These are phyloP conservation scores for Aspergillus baeticus DNA, from an alignment of 495 filamentous ascomycete genomes.

Conservation along the genomic window DNA sequence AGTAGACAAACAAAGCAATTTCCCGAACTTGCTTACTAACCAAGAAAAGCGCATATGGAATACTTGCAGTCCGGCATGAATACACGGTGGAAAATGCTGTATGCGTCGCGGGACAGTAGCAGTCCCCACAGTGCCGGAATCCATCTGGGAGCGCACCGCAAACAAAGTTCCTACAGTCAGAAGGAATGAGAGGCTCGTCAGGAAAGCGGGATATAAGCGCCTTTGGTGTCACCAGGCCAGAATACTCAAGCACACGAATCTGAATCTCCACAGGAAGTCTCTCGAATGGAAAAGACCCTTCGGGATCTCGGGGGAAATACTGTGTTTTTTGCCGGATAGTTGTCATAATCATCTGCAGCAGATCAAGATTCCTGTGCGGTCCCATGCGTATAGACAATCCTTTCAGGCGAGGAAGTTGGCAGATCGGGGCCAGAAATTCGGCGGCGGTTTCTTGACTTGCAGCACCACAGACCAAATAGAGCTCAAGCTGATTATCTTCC, in stretches of 20 bases:
- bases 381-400: not conserved
- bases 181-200: not conserved
- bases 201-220: not conserved
- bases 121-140: not conserved
- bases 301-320: not conserved
- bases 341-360: constrained; percentile 3
- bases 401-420: constrained; percentile 4
- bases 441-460: constrained; percentile 2
- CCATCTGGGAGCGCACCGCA: not conserved
- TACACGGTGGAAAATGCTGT: constrained; percentile 1
- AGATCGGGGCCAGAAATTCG: not conserved
- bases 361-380: not conserved
- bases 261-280: constrained; percentile 10
- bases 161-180: not conserved
- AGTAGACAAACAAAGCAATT: not conserved
- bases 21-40: not conserved
- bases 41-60: not conserved
- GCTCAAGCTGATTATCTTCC: constrained; percentile 1
- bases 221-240: not conserved
- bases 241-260: not conserved
- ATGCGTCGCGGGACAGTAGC: constrained; percentile 2
- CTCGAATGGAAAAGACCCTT: not conserved
- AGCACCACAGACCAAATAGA: constrained; percentile 6
- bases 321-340: not conserved
- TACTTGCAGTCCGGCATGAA: not conserved